Conservation (phyloP, 768 basidiomycete species). For the Boletus sp. region DNA sequence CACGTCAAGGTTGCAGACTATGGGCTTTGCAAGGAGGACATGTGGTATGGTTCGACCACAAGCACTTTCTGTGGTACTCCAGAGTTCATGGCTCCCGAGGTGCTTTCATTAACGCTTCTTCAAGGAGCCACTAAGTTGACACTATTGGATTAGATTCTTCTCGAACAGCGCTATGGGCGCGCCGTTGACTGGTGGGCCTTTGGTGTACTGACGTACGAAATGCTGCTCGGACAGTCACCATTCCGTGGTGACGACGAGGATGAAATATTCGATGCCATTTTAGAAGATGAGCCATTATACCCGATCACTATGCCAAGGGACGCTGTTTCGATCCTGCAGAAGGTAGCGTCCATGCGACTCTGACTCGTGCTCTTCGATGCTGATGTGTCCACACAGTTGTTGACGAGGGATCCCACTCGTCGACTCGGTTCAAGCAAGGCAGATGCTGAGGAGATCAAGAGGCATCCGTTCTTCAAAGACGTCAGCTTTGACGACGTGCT, state of each 20-base stretch:
- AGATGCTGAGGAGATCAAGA: slow-evolving; percentile 97
- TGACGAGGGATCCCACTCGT: slow-evolving; percentile 88
- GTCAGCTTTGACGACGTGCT: slow-evolving; percentile 96
- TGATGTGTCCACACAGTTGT: slow-evolving; percentile 57
- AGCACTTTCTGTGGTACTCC: slow-evolving; percentile 99
- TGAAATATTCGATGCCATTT: slow-evolving; percentile 98
- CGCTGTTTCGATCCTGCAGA: slow-evolving; percentile 92
- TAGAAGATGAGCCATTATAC: slow-evolving; percentile 97
- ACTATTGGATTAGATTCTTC: slow-evolving; percentile 67
- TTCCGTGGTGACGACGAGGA: slow-evolving; percentile 99
- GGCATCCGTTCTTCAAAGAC: slow-evolving; percentile 98
- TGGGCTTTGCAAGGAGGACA: slow-evolving; percentile 98
- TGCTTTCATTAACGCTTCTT: slow-evolving; percentile 33
- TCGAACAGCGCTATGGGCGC: slow-evolving; percentile 98
- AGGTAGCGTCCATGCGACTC: slow-evolving; percentile 46
- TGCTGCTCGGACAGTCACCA: slow-evolving; percentile 97
- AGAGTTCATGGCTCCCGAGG: slow-evolving; percentile 99
- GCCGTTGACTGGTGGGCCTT: slow-evolving; percentile 99
- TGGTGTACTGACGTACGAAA: slow-evolving; percentile 97
- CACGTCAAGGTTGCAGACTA: slow-evolving; percentile 99
- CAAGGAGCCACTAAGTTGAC: background rate
- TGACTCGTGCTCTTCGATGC: background rate
- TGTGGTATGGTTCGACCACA: slow-evolving; percentile 95
- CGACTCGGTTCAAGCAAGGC: slow-evolving; percentile 89
- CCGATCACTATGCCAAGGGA: slow-evolving; percentile 99